Percentiles rank a stretch among this genome's conserved stretches.
Evolutionary conservation across 345 rosid genomes (phyloP).

Genomic region (Salix caprea): DNA sequence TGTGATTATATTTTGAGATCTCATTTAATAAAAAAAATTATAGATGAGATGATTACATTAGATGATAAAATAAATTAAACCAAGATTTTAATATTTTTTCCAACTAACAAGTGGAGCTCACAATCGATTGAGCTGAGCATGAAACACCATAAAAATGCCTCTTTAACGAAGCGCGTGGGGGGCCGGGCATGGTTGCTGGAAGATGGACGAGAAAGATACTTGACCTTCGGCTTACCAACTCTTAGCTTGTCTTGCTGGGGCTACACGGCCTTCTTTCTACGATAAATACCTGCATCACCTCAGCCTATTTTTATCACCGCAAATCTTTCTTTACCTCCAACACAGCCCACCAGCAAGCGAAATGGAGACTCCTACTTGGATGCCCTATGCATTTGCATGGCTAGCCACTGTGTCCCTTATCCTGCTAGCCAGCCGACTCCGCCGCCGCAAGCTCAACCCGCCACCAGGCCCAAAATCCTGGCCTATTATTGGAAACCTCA

Average conservation of each 20-base stretch:
- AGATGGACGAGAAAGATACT: neutral
- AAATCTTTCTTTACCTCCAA: neutral
- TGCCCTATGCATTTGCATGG: slow-evolving; percentile 18
- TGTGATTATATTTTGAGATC: too few relatives aligned
- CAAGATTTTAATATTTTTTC: too few relatives aligned
- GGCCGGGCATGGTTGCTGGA: neutral
- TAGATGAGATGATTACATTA: too few relatives aligned
- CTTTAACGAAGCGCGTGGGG: neutral
- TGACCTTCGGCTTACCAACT: neutral
- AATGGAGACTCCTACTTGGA: slow-evolving; percentile 20
- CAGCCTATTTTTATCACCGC: neutral
- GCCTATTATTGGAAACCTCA: slow-evolving; percentile 68
- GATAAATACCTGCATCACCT: neutral
- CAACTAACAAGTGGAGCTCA: too few relatives aligned
- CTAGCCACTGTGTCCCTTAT: slow-evolving; percentile 31
- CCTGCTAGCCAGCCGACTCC: slow-evolving; percentile 34
- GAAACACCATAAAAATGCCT: neutral
- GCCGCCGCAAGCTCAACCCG: slow-evolving; percentile 32
- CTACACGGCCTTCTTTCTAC: neutral
- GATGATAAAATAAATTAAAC: too few relatives aligned
- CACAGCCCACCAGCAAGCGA: neutral
- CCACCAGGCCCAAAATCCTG: slow-evolving; percentile 67
- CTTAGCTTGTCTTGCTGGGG: neutral
- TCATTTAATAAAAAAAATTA: too few relatives aligned
- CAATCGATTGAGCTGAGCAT: too few relatives aligned